phyloP scores from a whole-genome alignment of 306 rosid species.

The Castanospermum australe region DNA sequence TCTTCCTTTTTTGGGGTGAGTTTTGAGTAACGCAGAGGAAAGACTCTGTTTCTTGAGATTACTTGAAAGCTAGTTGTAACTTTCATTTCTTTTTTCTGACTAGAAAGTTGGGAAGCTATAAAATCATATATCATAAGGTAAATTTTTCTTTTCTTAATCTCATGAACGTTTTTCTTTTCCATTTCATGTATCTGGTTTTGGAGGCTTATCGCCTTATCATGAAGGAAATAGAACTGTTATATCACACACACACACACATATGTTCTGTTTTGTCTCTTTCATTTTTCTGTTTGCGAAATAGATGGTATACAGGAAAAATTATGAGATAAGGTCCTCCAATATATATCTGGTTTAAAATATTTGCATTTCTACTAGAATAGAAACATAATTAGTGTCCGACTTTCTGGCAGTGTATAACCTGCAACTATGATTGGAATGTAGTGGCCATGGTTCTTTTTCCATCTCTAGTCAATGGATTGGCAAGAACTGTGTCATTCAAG shows the following conservation, averaged over 20 bases:
- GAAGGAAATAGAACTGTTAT: not conserved
- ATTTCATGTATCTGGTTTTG: not conserved
- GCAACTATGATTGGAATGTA: conserved; percentile 10
- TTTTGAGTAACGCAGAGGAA: not conserved
- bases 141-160: not conserved
- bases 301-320: not conserved
- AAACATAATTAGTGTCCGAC: not conserved
- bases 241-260: not conserved
- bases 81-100: not conserved
- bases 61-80: not conserved
- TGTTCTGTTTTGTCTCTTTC: not conserved
- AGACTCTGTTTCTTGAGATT: not conserved
- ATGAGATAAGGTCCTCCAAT: not conserved
- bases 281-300: not conserved
- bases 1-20: not conserved
- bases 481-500: conserved; percentile 46
- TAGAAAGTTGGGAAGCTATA: not conserved
- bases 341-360: not conserved
- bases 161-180: not conserved
- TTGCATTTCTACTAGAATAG: not conserved
- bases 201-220: not conserved
- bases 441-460: conserved; percentile 64
- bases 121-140: not conserved
- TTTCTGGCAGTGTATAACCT: not conserved
- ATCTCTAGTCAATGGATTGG: conserved; percentile 60